phyloP scores from a whole-genome alignment of 2,329 filamentous ascomycete species.

The Apiospora koreana region DNA sequence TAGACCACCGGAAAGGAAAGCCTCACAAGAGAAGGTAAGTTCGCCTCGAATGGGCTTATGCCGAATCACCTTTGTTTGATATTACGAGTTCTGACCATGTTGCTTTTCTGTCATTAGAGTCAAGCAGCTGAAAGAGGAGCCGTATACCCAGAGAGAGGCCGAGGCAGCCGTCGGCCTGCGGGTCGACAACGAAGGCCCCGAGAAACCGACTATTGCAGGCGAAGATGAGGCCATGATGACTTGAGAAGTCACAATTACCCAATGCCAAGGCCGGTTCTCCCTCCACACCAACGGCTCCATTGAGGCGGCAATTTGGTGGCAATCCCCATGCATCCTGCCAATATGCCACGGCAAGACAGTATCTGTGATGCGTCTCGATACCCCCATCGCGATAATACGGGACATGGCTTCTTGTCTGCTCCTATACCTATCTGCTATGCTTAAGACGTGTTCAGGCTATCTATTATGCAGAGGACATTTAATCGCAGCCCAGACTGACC shows the following conservation, averaged over 20 bases:
- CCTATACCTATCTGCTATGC: neutral
- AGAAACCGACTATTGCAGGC: conserved; percentile 25
- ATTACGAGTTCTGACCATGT: conserved; percentile 20
- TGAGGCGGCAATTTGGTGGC: neutral
- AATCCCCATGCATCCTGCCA: neutral
- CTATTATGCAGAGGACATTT: neutral
- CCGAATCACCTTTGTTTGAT: conserved; percentile 16
- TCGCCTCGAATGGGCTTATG: neutral
- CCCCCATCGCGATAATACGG: neutral
- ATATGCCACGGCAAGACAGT: neutral
- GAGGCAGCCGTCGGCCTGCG: conserved; percentile 76
- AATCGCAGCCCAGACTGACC: neutral
- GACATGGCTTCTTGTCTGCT: neutral
- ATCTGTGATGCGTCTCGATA: neutral
- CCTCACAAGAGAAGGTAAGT: conserved; percentile 85
- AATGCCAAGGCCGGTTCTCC: neutral
- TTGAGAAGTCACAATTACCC: conserved; percentile 19
- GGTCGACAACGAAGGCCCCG: conserved; percentile 62
- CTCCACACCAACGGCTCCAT: neutral
- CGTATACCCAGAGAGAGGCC: conserved; percentile 83
- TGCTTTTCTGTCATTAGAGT: conserved; percentile 54
- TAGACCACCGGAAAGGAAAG: conserved; percentile 80
- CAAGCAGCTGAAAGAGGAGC: conserved; percentile 79
- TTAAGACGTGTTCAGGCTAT: conserved; percentile 5
- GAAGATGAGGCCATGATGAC: conserved; percentile 43